Conservation (phyloP, 768 basidiomycete genomes). For the Mrakia gelida region DNA sequence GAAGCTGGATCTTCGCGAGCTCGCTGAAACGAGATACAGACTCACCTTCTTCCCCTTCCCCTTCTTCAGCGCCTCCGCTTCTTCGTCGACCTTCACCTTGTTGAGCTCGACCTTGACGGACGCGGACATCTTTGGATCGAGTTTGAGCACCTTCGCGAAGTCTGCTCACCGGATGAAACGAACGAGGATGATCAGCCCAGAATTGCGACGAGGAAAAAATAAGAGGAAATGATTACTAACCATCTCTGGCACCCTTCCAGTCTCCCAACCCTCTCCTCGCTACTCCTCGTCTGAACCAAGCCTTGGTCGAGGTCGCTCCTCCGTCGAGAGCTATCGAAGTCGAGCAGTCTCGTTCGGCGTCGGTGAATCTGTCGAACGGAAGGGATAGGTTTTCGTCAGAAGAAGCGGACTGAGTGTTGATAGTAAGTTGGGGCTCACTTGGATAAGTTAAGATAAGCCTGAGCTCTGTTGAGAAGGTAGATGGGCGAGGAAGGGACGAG, state of each 20-base stretch:
- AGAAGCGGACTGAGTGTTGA: not conserved
- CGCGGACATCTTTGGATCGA: slow-evolving; percentile 6
- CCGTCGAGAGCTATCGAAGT: slow-evolving; percentile 13
- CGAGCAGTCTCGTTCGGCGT: slow-evolving; percentile 31
- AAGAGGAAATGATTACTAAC: not conserved
- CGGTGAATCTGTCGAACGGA: not conserved
- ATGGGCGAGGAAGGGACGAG: slow-evolving; percentile 21
- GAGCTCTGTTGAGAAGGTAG: slow-evolving; percentile 30
- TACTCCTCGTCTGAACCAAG: slow-evolving; percentile 24
- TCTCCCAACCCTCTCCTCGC: slow-evolving; percentile 11
- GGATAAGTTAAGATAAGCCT: slow-evolving; percentile 22
- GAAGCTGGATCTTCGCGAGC: not conserved
- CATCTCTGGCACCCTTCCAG: slow-evolving; percentile 1
- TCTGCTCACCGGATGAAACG: not conserved
- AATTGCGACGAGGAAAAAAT: not conserved
- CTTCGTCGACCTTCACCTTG: slow-evolving; percentile 15
- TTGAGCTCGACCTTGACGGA: slow-evolving; percentile 19
- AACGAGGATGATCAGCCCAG: too few relatives aligned
- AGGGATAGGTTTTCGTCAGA: not conserved
- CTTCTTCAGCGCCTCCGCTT: not conserved
- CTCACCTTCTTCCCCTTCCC: not conserved
- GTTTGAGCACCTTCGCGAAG: slow-evolving; percentile 18
- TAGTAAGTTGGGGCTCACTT: slow-evolving; percentile 9
- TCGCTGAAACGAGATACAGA: not conserved
- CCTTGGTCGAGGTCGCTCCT: slow-evolving; percentile 17